Conservation (phyloP, 805 yeast species). For the Schwanniomyces polymorphus region DNA sequence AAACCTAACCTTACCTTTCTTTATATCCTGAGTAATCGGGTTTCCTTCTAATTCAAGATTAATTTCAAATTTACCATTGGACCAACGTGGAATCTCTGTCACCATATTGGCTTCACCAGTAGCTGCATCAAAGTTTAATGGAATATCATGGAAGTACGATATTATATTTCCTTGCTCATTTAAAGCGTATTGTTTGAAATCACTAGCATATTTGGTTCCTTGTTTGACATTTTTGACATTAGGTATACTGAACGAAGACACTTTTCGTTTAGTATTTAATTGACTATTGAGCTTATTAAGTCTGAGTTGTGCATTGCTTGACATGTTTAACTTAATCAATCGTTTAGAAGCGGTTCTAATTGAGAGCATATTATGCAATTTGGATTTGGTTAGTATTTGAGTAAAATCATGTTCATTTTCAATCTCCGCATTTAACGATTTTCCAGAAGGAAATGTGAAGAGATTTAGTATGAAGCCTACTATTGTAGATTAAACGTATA, state of each 20-base stretch:
- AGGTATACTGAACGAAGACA: constrained; percentile 2
- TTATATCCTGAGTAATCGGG: constrained; percentile 79
- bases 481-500: too few species aligned
- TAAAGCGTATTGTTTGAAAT: constrained; percentile 45
- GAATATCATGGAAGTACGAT: constrained; percentile 74
- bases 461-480: too few species aligned
- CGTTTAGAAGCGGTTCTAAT: background rate
- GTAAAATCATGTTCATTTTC: background rate
- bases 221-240: constrained; percentile 9
- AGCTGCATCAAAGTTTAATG: constrained; percentile 47
- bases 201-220: constrained; percentile 36
- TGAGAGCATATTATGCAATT: background rate
- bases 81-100: constrained; percentile 60
- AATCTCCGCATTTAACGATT: too few species aligned
- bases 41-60: constrained; percentile 56
- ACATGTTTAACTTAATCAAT: background rate
- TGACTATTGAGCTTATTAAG: constrained; percentile 12
- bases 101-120: constrained; percentile 45
- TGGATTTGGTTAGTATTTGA: background rate
- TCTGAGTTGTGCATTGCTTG: constrained; percentile 4
- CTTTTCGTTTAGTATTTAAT: constrained; percentile 4
- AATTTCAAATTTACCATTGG: constrained; percentile 82
- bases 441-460: too few species aligned
- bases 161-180: constrained; percentile 46
- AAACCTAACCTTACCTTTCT: constrained; percentile 73